Conservation (phyloP, 768 basidiomycete genomes). For the Xerocomus potaroensis region DNA sequence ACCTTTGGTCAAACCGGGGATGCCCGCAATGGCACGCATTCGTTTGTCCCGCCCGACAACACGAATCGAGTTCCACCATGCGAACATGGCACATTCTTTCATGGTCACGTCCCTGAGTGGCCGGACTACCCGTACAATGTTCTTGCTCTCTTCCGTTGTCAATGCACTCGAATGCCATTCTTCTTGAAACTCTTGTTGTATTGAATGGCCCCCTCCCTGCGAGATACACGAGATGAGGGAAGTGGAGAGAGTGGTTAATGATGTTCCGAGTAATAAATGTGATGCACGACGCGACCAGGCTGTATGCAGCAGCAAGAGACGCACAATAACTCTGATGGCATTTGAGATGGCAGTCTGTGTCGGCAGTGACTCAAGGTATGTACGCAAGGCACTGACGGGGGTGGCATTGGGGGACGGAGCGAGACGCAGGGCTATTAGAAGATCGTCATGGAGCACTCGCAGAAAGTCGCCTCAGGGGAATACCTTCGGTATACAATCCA, state of each 20-base stretch:
- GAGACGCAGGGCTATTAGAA: conserved; percentile 20
- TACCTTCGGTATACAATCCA: conserved; percentile 39
- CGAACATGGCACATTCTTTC: conserved; percentile 77
- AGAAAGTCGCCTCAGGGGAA: neutral
- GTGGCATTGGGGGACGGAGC: conserved; percentile 8
- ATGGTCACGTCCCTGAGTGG: conserved; percentile 70
- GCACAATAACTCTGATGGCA: conserved; percentile 54
- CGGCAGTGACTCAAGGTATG: conserved; percentile 63
- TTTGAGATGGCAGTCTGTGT: conserved; percentile 66
- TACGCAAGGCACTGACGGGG: conserved; percentile 34
- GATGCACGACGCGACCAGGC: conserved; percentile 58
- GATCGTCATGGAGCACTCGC: conserved; percentile 2
- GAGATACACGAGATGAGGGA: conserved; percentile 69
- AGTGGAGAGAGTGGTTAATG: conserved; percentile 73
- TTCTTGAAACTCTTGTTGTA: conserved; percentile 67
- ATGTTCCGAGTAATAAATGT: conserved; percentile 75
- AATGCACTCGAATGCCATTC: conserved; percentile 48
- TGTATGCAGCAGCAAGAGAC: conserved; percentile 68
- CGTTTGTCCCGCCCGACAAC: conserved; percentile 48
- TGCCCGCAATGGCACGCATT: conserved; percentile 50
- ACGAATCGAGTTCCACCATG: conserved; percentile 62
- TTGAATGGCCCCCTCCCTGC: conserved; percentile 70
- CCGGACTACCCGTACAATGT: conserved; percentile 48
- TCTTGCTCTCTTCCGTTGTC: conserved; percentile 1
- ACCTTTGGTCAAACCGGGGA: conserved; percentile 70